Percentiles rank a stretch among this genome's conserved stretches.
These are phyloP conservation scores for Suillus tomentosus DNA, from an alignment of 768 basidiomycete genomes.

Conservation along the genomic window DNA sequence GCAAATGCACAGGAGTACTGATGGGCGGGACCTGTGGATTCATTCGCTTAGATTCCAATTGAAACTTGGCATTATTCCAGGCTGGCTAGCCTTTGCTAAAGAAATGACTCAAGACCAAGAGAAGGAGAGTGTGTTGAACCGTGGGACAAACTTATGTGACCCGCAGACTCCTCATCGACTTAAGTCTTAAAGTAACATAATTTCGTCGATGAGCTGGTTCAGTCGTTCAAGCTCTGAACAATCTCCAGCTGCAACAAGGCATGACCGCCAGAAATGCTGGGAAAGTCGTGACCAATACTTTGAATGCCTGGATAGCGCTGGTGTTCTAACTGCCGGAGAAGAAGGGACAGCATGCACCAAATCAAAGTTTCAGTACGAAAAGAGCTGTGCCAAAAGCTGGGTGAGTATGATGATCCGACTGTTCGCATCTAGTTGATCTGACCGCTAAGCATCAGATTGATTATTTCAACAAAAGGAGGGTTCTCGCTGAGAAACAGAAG, in stretches of 20 bases:
- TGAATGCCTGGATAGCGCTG: slow-evolving; percentile 70
- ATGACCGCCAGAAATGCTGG: slow-evolving; percentile 86
- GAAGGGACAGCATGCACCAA: slow-evolving; percentile 59
- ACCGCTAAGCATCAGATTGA: slow-evolving; percentile 61
- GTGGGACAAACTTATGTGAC: slow-evolving; percentile 10
- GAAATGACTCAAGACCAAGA: not conserved
- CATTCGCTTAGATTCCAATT: slow-evolving; percentile 21
- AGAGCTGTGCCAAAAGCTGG: slow-evolving; percentile 87
- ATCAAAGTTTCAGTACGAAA: slow-evolving; percentile 63
- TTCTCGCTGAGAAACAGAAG: slow-evolving; percentile 80
- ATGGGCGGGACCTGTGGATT: slow-evolving; percentile 27
- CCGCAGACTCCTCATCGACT: not conserved
- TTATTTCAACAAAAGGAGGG: slow-evolving; percentile 91
- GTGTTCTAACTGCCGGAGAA: slow-evolving; percentile 75
- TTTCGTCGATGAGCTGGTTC: slow-evolving; percentile 37
- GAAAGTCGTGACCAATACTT: slow-evolving; percentile 83
- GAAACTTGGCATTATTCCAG: slow-evolving; percentile 17
- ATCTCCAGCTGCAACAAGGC: slow-evolving; percentile 46
- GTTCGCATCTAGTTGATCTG: slow-evolving; percentile 6
- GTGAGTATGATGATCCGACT: slow-evolving; percentile 44
- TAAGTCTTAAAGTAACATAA: not conserved
- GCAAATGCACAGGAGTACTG: slow-evolving; percentile 65
- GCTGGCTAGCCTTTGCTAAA: not conserved
- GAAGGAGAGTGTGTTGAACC: not conserved
- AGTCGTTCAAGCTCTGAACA: slow-evolving; percentile 41